Base-by-base conservation (phyloP, 306 rosid genomes). In the Oemleria cerasiformis region DNA sequence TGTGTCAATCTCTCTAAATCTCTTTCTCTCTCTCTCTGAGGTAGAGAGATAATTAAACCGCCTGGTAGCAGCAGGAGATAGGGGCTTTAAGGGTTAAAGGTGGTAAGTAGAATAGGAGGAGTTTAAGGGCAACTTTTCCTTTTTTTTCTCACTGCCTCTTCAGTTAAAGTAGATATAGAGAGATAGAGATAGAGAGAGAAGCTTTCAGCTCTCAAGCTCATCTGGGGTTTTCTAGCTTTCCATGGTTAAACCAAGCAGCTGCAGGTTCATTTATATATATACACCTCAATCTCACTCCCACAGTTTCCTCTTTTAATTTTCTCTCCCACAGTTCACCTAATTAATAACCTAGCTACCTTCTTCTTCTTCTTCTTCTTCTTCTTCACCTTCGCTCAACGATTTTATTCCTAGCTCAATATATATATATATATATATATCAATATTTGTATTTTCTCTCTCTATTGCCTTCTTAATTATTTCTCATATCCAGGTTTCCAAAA, bases 81-180 rank as follows among this genome's bases (percentile, higher is more conserved):
- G 19, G 57, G 62, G 38, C 14, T 57, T 57, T 21, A 85, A 80
- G 78, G 73, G 54, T 66, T 84, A 84, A 86, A 87, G 96, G 79
- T 70, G 74, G 77, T 67, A 65, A 71, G 73, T 69, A 71, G 67
- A 45, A 53, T 42, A 61, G 14, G 51, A 77, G 44, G 76, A 76
- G 81, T 77, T 73, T 80, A 80, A 79, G 74, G 83, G 75, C 73
- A 77, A 78, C 86, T 86, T 90, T 84, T 87, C 79, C 88, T 72
- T 81, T 77, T 73, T 72, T 68, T 34, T 47, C 66, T 65, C 63
- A 75, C 76, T 59, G 48, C 6, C n/a, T n/a, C 88, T 83, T 87
- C 96, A 72, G 96, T 89, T 89, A 87, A 90, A 87, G 89, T 89
- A 66, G 36, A 30, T 30, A 30, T 30, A 30, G 36, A 25, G 30